A percentile compares a stretch with the other conserved stretches of the same genome.
These are phyloP conservation scores for Eutrema salsugineum DNA, from an alignment of 441 rosid genomes.

Conservation along the genomic window DNA sequence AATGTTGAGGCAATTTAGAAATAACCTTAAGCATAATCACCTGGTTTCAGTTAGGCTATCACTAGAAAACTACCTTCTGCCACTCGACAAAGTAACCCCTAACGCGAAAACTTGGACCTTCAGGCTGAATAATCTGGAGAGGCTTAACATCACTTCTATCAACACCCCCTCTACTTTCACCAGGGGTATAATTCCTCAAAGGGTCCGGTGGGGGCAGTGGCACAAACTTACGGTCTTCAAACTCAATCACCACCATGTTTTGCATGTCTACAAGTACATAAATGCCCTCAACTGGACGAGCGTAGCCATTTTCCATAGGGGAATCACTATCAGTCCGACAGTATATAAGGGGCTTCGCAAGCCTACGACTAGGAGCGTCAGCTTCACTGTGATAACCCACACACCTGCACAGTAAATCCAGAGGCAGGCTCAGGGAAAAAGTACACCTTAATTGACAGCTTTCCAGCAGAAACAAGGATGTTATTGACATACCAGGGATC, in stretches of 20 bases:
- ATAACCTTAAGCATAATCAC: background rate
- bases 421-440: background rate
- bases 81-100: slow-evolving; percentile 80
- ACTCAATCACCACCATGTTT: slow-evolving; percentile 79
- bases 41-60: background rate
- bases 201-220: slow-evolving; percentile 92
- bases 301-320: slow-evolving; percentile 96
- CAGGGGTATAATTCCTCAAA: slow-evolving; percentile 77
- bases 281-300: slow-evolving; percentile 87
- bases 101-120: slow-evolving; percentile 91
- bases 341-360: slow-evolving; percentile 83
- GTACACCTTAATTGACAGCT: slow-evolving; percentile 2
- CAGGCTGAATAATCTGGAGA: slow-evolving; percentile 73
- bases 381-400: slow-evolving; percentile 73
- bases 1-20: slow-evolving; percentile 17
- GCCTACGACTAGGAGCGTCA: slow-evolving; percentile 77
- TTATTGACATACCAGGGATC: slow-evolving; percentile 62
- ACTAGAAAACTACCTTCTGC: slow-evolving; percentile 60
- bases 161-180: slow-evolving; percentile 84
- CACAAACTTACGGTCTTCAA: slow-evolving; percentile 81
- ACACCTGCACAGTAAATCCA: slow-evolving; percentile 47
- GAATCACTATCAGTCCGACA: slow-evolving; percentile 89
- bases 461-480: background rate
- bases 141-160: slow-evolving; percentile 92
- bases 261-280: slow-evolving; percentile 84